Base-by-base conservation (phyloP, 1,284 basidiomycete species). In the Naganishia sp. region DNA sequence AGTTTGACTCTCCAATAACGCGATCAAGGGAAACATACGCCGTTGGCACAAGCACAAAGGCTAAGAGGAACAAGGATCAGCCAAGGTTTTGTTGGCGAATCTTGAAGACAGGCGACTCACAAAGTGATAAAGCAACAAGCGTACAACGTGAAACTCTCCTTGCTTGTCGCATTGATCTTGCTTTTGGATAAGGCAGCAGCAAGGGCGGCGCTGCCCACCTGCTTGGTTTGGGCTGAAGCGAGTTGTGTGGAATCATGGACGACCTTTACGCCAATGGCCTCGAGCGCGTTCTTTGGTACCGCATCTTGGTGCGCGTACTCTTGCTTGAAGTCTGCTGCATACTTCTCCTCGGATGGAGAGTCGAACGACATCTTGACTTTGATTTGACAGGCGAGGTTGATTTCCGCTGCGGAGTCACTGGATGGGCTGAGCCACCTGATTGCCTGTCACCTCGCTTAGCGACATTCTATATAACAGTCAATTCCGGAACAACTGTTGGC, bases 31-130 rank as follows among this genome's bases (percentile, higher is more conserved):
- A 21, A 0, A 43, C 61, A 33, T 44, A 46, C 43, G 49, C 65
- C 66, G 46, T 67, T 67, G 45, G 66, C 61, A 57, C 66, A 67
- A 4, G 66, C 57, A 49, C 66, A 55, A 16, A 67, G 54, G 66
- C 55, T 56, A 53, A 54, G 43, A 44, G 28, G 6, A 49, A 23
- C 23, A 56, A 42, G 31, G 45, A n/a, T 63, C 36, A 63, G 39
- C 42, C 5, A 3, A 28, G n/a, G 18, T 31, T 2, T 18, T 18
- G n/a, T 3, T 10, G 15, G 9, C 46, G 21, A 11, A 18, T 43
- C n/a, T 23, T 44, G 16, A 42, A 28, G 6, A 21, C 6, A 13
- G 36, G 7, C 36, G 36, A 44, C 61, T 36, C 23, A 50, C 43
- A 52, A 54, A 42, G 45, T 50, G 6, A 63, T n/a, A 15, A 42